Base-by-base conservation (phyloP, 1,284 basidiomycete species). In the Naganishia sp. region DNA sequence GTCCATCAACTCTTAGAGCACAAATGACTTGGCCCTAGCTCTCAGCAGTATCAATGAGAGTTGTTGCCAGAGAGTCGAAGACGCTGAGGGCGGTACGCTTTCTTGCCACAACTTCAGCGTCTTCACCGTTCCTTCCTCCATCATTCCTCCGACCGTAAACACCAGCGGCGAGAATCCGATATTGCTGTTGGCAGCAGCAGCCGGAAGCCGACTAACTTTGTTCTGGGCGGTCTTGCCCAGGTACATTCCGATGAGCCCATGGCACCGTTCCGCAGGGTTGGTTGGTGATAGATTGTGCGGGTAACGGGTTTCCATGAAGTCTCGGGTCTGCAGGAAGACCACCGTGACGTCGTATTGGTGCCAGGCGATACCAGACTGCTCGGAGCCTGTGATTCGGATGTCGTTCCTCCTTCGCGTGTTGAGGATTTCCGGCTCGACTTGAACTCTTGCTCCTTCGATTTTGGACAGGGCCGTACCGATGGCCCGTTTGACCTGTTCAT, bases 281-380 rank as follows among this genome's bases (percentile, higher is more conserved):
- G 31, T 49, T 2, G 56, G 56, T 59, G 9, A 33, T 2, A 59
- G 11, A 10, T 28, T 36, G 1, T 45, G 56, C 45, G 45, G 45
- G 15, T 49, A 1, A 9, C 18, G 28, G 5, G 56, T 59, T 0
- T 33, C 10, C 5, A 46, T 2, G 1, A 43, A 21, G 43, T 57
- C 55, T n/a, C 28, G 23, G 36, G 43, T 57, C 9, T 6, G 2
- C 25, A 57, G 18, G 2, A 43, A 57, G 16, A 57, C 55, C 28
- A 57, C 43, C 3, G 55, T 57, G n/a, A 57, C 44, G n/a, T 57
- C 55, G 42, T 57, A 57, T 15, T 57, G 25, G 25, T 59, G 56
- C 18, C 28, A 39, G 1, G 56, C 25, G 3, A 59, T 2, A 6
- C 56, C 56, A 0, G 56, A 59, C 4, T 9, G n/a, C 6, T 39